Conservation (phyloP, 192 early-diverging fungal genomes). For the Backusella tuberculispora region DNA sequence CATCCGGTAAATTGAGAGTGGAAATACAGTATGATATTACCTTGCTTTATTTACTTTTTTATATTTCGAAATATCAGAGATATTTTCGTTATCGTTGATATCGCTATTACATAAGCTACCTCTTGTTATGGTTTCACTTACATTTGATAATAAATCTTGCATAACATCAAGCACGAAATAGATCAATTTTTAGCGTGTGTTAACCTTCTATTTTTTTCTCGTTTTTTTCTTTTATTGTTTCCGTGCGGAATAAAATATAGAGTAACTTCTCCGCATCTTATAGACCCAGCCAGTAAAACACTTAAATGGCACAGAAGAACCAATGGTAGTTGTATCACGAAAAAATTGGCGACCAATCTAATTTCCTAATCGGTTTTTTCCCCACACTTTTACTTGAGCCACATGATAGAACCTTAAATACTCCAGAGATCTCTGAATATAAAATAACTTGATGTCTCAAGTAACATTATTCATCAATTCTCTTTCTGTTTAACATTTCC, state of each 20-base stretch:
- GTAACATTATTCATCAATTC: background rate
- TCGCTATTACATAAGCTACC: no score
- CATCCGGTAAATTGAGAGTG: no score
- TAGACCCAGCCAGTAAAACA: background rate
- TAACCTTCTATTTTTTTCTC: no score
- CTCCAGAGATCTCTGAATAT: conserved; percentile 3
- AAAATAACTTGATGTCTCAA: background rate
- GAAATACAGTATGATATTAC: no score
- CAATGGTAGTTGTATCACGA: background rate
- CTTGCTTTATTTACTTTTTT: no score
- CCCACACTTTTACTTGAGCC: conserved; percentile 23
- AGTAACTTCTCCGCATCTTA: conserved; percentile 1
- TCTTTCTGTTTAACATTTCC: background rate
- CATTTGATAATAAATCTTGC: no score
- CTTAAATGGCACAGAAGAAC: background rate
- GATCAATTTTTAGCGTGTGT: no score
- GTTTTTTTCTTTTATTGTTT: background rate
- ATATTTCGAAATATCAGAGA: no score
- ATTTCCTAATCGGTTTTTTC: conserved; percentile 16
- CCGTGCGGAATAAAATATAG: background rate
- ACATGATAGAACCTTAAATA: conserved; percentile 14
- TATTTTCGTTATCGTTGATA: no score
- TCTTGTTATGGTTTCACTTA: no score
- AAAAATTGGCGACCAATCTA: background rate
- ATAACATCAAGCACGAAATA: no score